Base-by-base conservation (phyloP, 345 rosid genomes). In the Cardamine resedifolia region DNA sequence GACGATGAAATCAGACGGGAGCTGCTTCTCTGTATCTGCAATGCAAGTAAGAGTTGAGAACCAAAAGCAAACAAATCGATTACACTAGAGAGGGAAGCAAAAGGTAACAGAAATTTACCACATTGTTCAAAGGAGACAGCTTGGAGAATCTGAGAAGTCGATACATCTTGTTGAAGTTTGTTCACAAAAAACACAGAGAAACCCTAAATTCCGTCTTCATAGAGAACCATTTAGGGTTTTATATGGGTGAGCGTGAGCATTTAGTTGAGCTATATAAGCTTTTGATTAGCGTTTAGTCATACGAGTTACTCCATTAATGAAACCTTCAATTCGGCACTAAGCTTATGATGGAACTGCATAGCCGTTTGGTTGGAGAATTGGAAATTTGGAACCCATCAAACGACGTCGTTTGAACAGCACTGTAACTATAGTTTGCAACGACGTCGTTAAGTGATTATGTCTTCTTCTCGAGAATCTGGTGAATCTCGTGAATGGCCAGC, bases 401-500 rank as follows among this genome's bases (percentile, higher is more conserved):
- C 19, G 19, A 43, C 20, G 20, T 2, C 48, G 48, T n/a, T 41
- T 14, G 2, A 43, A 16, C 9, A 43, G n/a, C 0, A 15, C 18
- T n/a, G 44, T 11, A 39, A 39, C 7, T 43, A 6, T n/a, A 15
- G 19, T 15, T 14, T 41, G 47, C 7, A 15, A 30, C 60, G 60
- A 30, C 41, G 6, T n/a, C 38, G 59, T 56, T 11, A 12, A 12
- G n/a, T 38, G 43, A 11, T 11, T 38, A 15, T 38, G n/a, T 38
- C n/a, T 38, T 53, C 38, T 28, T 31, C 19, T 64, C 20, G 55
- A 36, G 60, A 61, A 71, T 36, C 52, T 21, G 47, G 47, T 31
- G 63, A 53, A 38, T 61, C 69, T 52, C 76, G 63, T 26, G 52
- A 14, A 38, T 39, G 44, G 44, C 43, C n/a, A 12, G n/a, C 44